Conservation (phyloP, 768 basidiomycete genomes). For the Boletus eberwhitei region DNA sequence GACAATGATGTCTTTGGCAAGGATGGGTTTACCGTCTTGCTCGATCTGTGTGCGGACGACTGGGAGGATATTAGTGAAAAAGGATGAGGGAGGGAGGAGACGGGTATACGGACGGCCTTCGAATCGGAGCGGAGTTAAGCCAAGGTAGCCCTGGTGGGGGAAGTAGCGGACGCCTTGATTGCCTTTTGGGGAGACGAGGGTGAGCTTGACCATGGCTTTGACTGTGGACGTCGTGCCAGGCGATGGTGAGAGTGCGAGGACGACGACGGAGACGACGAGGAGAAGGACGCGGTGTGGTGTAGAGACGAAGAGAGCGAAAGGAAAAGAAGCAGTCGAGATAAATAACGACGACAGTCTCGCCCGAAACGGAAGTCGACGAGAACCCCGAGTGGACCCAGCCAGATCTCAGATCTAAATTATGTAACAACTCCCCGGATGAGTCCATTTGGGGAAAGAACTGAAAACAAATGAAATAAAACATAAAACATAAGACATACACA, state of each 20-base stretch:
- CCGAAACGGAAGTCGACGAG: conserved; percentile 29
- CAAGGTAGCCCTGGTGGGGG: conserved; percentile 75
- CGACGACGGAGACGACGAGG: conserved; percentile 18
- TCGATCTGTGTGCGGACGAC: conserved; percentile 72
- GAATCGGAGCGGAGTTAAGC: conserved; percentile 73
- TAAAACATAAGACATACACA: too few species aligned
- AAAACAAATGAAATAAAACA: too few species aligned
- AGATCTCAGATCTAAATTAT: conserved; percentile 26
- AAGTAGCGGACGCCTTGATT: conserved; percentile 70
- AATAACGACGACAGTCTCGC: conserved; percentile 27
- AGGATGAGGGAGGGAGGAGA: background rate
- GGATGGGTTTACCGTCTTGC: conserved; percentile 64
- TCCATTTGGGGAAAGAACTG: background rate
- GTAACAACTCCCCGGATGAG: conserved; percentile 1
- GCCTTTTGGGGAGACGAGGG: conserved; percentile 65
- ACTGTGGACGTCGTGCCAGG: conserved; percentile 11
- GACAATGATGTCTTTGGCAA: conserved; percentile 63
- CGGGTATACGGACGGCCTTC: conserved; percentile 62
- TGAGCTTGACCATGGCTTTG: conserved; percentile 61
- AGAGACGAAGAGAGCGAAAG: conserved; percentile 19
- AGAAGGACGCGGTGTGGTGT: conserved; percentile 7
- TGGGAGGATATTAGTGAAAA: conserved; percentile 25
- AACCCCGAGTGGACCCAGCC: conserved; percentile 24
- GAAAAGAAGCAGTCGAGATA: conserved; percentile 33
- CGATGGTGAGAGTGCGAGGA: conserved; percentile 12